These are phyloP conservation scores for Diaporthe batatas DNA, from an alignment of 2,329 filamentous ascomycete species.

Conservation along the genomic window DNA sequence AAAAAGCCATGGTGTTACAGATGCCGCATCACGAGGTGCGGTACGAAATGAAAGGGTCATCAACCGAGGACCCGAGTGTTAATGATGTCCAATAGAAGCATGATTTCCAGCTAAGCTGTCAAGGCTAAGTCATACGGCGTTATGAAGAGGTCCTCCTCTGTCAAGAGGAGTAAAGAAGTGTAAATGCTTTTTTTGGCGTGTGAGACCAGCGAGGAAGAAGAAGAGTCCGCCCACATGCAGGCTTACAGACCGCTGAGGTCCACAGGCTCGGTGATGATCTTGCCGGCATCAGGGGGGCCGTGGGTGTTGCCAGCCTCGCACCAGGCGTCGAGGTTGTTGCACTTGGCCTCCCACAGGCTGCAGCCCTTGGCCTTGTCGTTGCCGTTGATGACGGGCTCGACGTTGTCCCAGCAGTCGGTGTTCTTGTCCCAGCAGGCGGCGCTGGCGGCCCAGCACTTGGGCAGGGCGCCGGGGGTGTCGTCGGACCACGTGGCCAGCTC, in stretches of 20 bases:
- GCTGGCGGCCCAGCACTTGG: constrained; percentile 29
- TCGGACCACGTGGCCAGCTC: constrained; percentile 24
- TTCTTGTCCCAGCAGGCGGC: constrained; percentile 31
- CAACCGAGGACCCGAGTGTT: not conserved
- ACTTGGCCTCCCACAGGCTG: constrained; percentile 30
- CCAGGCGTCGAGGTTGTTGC: constrained; percentile 31
- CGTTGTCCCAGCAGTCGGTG: constrained; percentile 23
- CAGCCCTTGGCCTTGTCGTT: constrained; percentile 28
- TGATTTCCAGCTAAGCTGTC: constrained; percentile 30
- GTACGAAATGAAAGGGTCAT: not conserved
- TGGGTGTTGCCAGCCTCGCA: constrained; percentile 25
- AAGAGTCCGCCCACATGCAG: not conserved
- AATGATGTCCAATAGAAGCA: not conserved
- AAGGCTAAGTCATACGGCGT: constrained; percentile 35
- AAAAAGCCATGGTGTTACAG: not conserved
- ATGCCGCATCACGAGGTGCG: not conserved
- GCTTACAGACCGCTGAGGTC: constrained; percentile 28
- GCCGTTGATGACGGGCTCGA: constrained; percentile 35
- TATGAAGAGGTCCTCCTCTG: constrained; percentile 25
- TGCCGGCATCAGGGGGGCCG: constrained; percentile 21
- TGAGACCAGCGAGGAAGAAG: not conserved
- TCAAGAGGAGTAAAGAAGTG: constrained; percentile 23
- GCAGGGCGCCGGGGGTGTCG: constrained; percentile 20
- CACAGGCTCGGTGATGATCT: constrained; percentile 23
- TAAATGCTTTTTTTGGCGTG: not conserved